A percentile compares a stretch with the other conserved stretches of the same genome.
phyloP scores from a whole-genome alignment of 208 protist genomes.

The Sergeia podlipaevii region DNA sequence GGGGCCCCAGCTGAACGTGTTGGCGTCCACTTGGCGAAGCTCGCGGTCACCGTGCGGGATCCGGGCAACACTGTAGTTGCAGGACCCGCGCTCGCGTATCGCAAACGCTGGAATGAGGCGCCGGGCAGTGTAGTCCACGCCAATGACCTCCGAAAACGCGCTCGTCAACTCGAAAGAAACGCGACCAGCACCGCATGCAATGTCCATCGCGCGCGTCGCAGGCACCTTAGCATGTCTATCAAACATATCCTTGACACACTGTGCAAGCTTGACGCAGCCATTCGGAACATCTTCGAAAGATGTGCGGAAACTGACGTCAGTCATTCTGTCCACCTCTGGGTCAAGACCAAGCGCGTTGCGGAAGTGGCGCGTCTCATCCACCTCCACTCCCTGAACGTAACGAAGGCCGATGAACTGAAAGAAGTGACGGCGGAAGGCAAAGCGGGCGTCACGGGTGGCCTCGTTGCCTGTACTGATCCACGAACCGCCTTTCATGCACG shows the following conservation, averaged over 20 bases:
- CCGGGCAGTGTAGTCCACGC: constrained; percentile 81
- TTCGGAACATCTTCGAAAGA: constrained; percentile 59
- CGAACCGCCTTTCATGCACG: constrained; percentile 94
- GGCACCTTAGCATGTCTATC: constrained; percentile 38
- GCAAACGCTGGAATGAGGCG: constrained; percentile 83
- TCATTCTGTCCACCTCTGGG: constrained; percentile 73
- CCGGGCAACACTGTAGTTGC: constrained; percentile 56
- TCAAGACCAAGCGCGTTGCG: constrained; percentile 52
- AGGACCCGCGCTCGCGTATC: constrained; percentile 74
- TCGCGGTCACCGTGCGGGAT: constrained; percentile 20
- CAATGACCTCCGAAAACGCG: constrained; percentile 71
- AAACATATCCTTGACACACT: constrained; percentile 51
- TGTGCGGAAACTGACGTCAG: constrained; percentile 67
- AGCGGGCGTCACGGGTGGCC: constrained; percentile 90
- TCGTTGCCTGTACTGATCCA: constrained; percentile 94
- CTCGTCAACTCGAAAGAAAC: constrained; percentile 80
- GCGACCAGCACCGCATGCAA: constrained; percentile 82
- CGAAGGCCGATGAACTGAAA: constrained; percentile 94
- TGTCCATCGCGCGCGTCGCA: constrained; percentile 61
- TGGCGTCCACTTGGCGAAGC: constrained; percentile 31
- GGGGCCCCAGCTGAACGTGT: constrained; percentile 32
- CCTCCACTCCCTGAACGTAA: constrained; percentile 78
- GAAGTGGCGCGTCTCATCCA: constrained; percentile 21
- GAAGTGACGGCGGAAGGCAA: constrained; percentile 95
- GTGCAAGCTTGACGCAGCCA: constrained; percentile 63